Evolutionary conservation across 176 grass and related monocot species (phyloP), one percentile per base, ranked within the genome.

Genomic region (Rhynchospora pubera): DNA sequence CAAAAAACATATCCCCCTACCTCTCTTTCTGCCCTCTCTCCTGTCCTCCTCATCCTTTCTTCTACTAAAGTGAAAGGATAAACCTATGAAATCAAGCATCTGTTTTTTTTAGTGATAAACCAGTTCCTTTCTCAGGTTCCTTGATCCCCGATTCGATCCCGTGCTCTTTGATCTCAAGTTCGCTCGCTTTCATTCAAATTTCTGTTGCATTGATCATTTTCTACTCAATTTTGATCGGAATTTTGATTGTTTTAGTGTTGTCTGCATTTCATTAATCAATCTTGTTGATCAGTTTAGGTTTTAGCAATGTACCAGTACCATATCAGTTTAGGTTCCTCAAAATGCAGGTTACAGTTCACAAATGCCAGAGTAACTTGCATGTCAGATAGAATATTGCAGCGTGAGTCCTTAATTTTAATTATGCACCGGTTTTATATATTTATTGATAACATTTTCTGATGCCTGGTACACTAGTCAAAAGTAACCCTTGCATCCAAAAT

Each of bases 131-230:
- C 86, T 67, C 63, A 88, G 26, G 78, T 95, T 92, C 88, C 47
- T 78, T 57, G 82, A 92, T 81, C 74, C 74, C 80, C 72, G 84
- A 48, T 92, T 87, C 64, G 86, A 90, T 43, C 45, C 85, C 50
- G 86, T 92, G 58, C 93, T 95, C 86, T 92, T 95, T 58, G 93
- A 95, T 87, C 80, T 95, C 80, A 78, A 88, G 93, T 88, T 57
- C 3, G 62, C n/a, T 34, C 65, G 24, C 77, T 73, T 44, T 5
- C 19, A 48, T 73, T 50, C 44, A 73, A 23, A 45, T 50, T 50
- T 24, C 9, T 74, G 10, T 34, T 66, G 7, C 64, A 42, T 0
- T 34, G 24, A 7, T 60, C 57, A 15, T 60, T 59, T 22, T 21
- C 0, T 60, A 8, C 18, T 19, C 19, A 19, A 13, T 21, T 57